Evolutionary conservation across 768 basidiomycete genomes (phyloP).

Genomic region (Leccinum truebloodii): DNA sequence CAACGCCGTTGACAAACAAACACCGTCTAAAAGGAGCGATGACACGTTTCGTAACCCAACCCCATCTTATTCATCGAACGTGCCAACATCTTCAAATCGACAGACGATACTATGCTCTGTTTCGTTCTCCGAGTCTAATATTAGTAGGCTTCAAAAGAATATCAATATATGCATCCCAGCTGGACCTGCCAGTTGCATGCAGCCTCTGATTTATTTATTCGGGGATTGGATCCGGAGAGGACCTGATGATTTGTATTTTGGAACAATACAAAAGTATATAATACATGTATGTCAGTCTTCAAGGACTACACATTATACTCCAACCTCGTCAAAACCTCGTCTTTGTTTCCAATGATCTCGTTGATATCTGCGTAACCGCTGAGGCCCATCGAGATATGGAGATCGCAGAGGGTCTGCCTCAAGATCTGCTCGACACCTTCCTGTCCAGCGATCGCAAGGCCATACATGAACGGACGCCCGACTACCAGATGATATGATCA

Average conservation of each 20-base stretch:
- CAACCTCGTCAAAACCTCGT: conserved; percentile 27
- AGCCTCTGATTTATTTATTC: too few species aligned
- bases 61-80: too few species aligned
- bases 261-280: neutral
- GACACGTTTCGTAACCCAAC: too few species aligned
- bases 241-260: neutral
- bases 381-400: conserved; percentile 65
- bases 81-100: too few species aligned
- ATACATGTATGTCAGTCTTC: neutral
- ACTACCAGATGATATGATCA: conserved; percentile 40
- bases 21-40: neutral
- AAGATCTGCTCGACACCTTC: conserved; percentile 76
- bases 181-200: too few species aligned
- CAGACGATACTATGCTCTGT: too few species aligned
- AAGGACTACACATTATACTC: conserved; percentile 20
- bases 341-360: conserved; percentile 61
- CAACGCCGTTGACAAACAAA: conserved; percentile 10
- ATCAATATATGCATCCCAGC: neutral
- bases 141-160: too few species aligned
- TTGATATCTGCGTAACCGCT: conserved; percentile 55
- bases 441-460: conserved; percentile 67
- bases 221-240: too few species aligned
- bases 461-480: conserved; percentile 76
- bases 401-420: conserved; percentile 63
- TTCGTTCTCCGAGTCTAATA: too few species aligned